Evolutionary conservation across 202 grass and related monocot genomes (phyloP).

Genomic region (Elaeis oleifera): DNA sequence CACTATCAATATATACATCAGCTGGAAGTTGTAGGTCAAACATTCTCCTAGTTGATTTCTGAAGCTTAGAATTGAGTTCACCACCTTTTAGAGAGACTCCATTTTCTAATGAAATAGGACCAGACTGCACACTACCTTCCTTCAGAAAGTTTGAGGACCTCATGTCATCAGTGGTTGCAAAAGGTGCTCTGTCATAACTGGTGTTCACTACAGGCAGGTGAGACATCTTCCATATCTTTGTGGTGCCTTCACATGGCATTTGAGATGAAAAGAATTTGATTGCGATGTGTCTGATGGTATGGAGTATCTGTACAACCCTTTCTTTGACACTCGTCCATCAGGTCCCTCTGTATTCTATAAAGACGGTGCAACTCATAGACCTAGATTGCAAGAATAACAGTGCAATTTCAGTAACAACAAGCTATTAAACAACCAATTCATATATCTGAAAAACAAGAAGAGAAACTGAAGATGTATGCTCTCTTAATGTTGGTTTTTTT

Average conservation of each 20-base stretch:
- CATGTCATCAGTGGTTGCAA: conserved; percentile 11
- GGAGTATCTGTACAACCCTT: conserved; percentile 27
- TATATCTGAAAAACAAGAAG: conserved; percentile 9
- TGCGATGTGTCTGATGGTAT: conserved; percentile 25
- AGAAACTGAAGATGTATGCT: conserved; percentile 1
- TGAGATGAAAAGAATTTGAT: conserved; percentile 36
- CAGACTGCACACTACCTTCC: conserved; percentile 22
- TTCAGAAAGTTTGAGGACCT: conserved; percentile 23
- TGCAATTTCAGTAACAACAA: conserved; percentile 15
- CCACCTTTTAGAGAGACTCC: conserved; percentile 22
- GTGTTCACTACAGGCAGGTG: neutral
- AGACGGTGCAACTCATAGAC: conserved; percentile 72
- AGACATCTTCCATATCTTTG: conserved; percentile 22
- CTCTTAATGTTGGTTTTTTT: no score
- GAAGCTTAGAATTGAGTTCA: conserved; percentile 9
- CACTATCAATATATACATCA: conserved; percentile 24
- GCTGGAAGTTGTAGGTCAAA: conserved; percentile 44
- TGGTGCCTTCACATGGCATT: conserved; percentile 19
- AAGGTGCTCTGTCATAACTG: neutral
- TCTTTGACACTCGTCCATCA: conserved; percentile 46
- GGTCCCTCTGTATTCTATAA: conserved; percentile 73
- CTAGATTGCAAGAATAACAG: conserved; percentile 33
- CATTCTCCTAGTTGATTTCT: conserved; percentile 23
- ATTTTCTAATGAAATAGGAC: conserved; percentile 8
- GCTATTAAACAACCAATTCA: neutral